Evolutionary conservation across 75 land plant species (phyloP).

Genomic region (Isoetes taiwanensis): DNA sequence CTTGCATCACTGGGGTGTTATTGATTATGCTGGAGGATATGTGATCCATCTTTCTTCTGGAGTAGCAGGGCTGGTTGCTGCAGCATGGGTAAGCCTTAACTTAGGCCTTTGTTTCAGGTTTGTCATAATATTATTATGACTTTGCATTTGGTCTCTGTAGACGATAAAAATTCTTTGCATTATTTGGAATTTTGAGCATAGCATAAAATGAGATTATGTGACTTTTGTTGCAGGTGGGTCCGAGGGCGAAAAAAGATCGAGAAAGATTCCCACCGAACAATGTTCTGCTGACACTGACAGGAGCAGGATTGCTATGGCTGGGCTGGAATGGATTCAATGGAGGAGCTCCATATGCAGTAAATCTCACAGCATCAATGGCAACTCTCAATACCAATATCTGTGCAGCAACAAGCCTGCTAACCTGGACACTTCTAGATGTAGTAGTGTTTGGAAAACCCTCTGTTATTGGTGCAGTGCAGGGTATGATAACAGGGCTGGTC

Average conservation of each 20-base stretch:
- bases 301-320: constrained; percentile 24
- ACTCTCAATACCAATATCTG: constrained; percentile 18
- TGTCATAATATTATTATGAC: background rate
- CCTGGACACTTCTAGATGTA: constrained; percentile 11
- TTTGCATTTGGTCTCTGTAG: too few relatives aligned
- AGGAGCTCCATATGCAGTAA: constrained; percentile 11
- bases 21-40: constrained; percentile 45
- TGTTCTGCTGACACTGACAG: constrained; percentile 16
- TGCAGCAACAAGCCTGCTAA: constrained; percentile 17
- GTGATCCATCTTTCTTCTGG: constrained; percentile 49
- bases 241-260: constrained; percentile 11
- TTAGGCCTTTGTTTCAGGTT: background rate
- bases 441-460: constrained; percentile 6
- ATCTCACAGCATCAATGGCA: constrained; percentile 11
- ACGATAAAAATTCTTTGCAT: too few relatives aligned
- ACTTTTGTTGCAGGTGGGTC: constrained; percentile 7
- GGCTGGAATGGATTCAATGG: constrained; percentile 27
- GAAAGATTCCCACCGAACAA: constrained; percentile 21
- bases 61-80: constrained; percentile 38
- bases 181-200: too few relatives aligned
- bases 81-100: constrained; percentile 34
- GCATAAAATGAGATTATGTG: background rate
- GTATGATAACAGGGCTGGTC: constrained; percentile 27
- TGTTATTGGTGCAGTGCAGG: constrained; percentile 20
- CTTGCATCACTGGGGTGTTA: constrained; percentile 23